Percentiles rank a stretch among this genome's conserved stretches.
Evolutionary conservation across 2,329 filamentous ascomycete species (phyloP).

Genomic region (Fusarium coicis): DNA sequence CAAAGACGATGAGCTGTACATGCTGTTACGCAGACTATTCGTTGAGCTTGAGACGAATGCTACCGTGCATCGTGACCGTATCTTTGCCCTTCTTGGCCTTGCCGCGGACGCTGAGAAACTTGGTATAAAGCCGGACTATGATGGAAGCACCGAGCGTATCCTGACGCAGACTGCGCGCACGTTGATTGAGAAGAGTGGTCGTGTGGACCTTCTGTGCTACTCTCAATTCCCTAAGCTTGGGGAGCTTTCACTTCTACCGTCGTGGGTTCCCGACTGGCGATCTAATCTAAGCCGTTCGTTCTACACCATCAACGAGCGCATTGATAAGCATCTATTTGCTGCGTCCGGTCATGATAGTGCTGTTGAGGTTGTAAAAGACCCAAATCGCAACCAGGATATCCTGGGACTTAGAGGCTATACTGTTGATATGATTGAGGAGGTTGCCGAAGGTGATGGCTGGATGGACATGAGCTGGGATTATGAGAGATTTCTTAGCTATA

Average conservation of each 20-base stretch:
- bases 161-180: background rate
- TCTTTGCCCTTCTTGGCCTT: background rate
- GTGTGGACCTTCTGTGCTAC: background rate
- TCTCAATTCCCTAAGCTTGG: background rate
- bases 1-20: background rate
- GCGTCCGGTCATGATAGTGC: accelerated
- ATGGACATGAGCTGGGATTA: background rate
- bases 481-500: background rate
- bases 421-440: background rate
- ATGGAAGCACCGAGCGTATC: background rate
- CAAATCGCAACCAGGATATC: accelerated
- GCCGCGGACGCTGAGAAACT: background rate
- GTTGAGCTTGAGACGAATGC: background rate
- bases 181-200: background rate
- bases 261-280: constrained; percentile 8
- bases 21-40: background rate
- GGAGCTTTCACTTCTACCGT: background rate
- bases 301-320: background rate
- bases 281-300: background rate
- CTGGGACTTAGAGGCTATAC: background rate
- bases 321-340: background rate
- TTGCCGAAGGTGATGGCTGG: background rate
- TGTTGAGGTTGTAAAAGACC: accelerated
- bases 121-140: background rate
- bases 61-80: background rate